Conservation (phyloP, 108 stramenopile species). For the Parietichytrium sp. region DNA sequence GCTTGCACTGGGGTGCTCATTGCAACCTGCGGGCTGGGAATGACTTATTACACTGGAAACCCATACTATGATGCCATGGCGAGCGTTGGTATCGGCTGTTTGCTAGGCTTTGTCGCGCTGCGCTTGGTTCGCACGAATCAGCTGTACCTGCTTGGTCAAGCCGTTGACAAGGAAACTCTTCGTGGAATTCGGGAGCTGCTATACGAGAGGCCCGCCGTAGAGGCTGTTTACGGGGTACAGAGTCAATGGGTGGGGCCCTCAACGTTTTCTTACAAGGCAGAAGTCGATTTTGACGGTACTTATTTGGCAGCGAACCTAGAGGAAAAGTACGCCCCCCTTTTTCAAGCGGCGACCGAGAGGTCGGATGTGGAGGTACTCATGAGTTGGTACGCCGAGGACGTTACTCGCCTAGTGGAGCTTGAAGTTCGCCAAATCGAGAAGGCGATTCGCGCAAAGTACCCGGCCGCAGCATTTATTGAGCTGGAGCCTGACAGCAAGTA, state of each 20-base stretch:
- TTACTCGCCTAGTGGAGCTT: slow-evolving; percentile 86
- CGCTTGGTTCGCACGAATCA: slow-evolving; percentile 79
- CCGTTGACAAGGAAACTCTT: slow-evolving; percentile 75
- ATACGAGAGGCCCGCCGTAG: slow-evolving; percentile 72
- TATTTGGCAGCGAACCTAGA: slow-evolving; percentile 84
- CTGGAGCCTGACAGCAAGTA: slow-evolving; percentile 84
- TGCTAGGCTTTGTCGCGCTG: slow-evolving; percentile 84
- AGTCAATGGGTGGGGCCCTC: slow-evolving; percentile 93
- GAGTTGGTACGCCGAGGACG: slow-evolving; percentile 95
- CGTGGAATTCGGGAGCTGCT: slow-evolving; percentile 81
- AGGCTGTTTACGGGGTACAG: slow-evolving; percentile 80
- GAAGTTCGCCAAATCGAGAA: slow-evolving; percentile 89
- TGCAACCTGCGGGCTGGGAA: slow-evolving; percentile 83
- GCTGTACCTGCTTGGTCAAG: slow-evolving; percentile 85
- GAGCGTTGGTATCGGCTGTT: slow-evolving; percentile 77
- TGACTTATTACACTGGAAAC: slow-evolving; percentile 72
- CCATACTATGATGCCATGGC: slow-evolving; percentile 86
- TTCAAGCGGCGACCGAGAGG: not conserved
- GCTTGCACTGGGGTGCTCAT: slow-evolving; percentile 90
- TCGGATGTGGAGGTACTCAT: slow-evolving; percentile 39
- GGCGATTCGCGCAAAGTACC: slow-evolving; percentile 82
- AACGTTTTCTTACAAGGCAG: slow-evolving; percentile 94
- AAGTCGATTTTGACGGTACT: slow-evolving; percentile 98
- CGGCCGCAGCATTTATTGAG: slow-evolving; percentile 92
- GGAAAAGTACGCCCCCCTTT: slow-evolving; percentile 20